Base-by-base conservation (phyloP, 192 early-diverging fungal genomes). In the Backusella westeae region DNA sequence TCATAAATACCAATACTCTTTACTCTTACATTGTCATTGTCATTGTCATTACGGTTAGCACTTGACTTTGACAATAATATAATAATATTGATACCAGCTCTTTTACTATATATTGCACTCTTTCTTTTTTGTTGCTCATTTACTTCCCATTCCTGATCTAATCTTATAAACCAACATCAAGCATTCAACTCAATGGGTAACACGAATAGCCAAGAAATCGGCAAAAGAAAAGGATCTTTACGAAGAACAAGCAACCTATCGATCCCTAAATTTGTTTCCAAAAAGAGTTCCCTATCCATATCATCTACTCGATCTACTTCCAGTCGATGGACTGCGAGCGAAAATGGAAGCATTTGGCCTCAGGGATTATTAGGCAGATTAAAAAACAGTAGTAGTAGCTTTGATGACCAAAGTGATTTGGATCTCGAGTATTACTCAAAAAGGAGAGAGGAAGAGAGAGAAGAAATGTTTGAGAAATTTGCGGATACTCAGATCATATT, bases 391-490 rank as follows among this genome's bases (percentile, higher is more conserved):
- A 10, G 26, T 63, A 63, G 23, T 29, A 63, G 21, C 23, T 14
- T 29, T 14, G 56, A 63, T 9, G 56, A 63, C 23, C 56, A 63
- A 29, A 63, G 56, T 63, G 56, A 63, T 63, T 26, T 59, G 23
- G n/a, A 59, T 59, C n/a, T 63, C 56, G 12, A 26, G 8, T 63
- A 63, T 63, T 63, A 63, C 56, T 63, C 56, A 63, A 63, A 63
- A 63, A 63, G 19, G 46, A 49, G 56, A 63, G 56, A 63, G 23
- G 56, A 63, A 10, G 56, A 63, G 23, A 63, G 56, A 63, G 26
- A 29, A 3, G 56, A 63, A 29, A 63, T 63, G 56, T 63, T 63
- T 32, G 56, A 63, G 23, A 63, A 63, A 63, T 63, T 63, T 63
- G 56, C 56, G 12, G 56, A 63, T 12, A 63, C 10, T 63, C 56